phyloP scores from a whole-genome alignment of 176 grass and related monocot species.

The Urochloa ruziziensis region DNA sequence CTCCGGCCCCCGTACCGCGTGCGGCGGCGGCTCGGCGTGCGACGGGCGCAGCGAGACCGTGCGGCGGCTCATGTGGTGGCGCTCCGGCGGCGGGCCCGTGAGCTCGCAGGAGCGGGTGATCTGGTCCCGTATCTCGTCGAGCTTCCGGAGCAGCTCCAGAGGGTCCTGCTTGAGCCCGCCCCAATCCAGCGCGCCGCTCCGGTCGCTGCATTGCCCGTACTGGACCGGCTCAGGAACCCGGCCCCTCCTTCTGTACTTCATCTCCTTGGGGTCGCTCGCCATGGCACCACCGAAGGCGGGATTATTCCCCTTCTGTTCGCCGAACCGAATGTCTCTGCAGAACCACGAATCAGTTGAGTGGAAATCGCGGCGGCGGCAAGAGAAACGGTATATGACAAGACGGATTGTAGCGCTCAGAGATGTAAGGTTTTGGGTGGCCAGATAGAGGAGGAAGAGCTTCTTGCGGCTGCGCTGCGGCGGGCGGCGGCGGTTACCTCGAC shows the following conservation, averaged over 20 bases:
- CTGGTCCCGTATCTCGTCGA: constrained; percentile 87
- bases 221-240: neutral
- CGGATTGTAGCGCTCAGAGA: neutral
- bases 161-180: constrained; percentile 59
- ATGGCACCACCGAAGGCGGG: constrained; percentile 5
- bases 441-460: neutral
- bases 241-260: constrained; percentile 49
- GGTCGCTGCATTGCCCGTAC: constrained; percentile 30
- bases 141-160: constrained; percentile 64
- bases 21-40: constrained; percentile 10
- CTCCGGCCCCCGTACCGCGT: neutral
- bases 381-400: neutral
- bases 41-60: constrained; percentile 33
- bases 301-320: neutral
- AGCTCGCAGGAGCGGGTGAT: constrained; percentile 72
- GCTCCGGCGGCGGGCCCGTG: constrained; percentile 27
- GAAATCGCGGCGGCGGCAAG: neutral
- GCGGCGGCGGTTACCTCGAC: constrained; percentile 31
- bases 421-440: neutral
- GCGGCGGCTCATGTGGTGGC: constrained; percentile 12
- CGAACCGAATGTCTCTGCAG: constrained; percentile 13
- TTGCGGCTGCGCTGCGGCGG: neutral
- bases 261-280: constrained; percentile 51
- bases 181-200: constrained; percentile 37
- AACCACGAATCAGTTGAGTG: neutral